These are phyloP conservation scores for Candida schatavii DNA, from an alignment of 805 yeast species.

Conservation along the genomic window DNA sequence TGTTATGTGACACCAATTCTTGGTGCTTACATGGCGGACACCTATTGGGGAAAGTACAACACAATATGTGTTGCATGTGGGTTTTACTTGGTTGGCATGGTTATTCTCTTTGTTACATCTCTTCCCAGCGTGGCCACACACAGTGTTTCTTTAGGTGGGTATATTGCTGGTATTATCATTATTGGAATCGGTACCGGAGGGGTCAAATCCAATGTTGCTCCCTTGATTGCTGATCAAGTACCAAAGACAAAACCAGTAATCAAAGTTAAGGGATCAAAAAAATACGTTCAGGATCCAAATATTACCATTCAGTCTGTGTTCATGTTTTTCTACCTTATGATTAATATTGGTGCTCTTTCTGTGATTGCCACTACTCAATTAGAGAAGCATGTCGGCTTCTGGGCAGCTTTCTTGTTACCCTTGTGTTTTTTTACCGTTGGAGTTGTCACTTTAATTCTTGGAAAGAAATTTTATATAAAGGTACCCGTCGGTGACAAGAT, in stretches of 20 bases:
- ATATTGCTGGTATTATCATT: slow-evolving; percentile 50
- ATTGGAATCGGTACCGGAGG: slow-evolving; percentile 81
- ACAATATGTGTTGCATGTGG: slow-evolving; percentile 61
- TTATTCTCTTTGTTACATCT: slow-evolving; percentile 66
- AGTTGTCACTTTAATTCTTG: slow-evolving; percentile 49
- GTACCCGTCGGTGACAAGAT: slow-evolving; percentile 62
- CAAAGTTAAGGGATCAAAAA: slow-evolving; percentile 37
- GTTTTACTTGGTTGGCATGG: slow-evolving; percentile 59
- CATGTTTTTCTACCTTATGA: slow-evolving; percentile 72
- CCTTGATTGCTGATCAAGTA: slow-evolving; percentile 65
- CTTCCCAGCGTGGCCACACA: slow-evolving; percentile 54
- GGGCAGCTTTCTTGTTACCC: slow-evolving; percentile 75
- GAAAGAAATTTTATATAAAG: slow-evolving; percentile 54
- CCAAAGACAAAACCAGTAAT: slow-evolving; percentile 39
- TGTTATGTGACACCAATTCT: slow-evolving; percentile 75
- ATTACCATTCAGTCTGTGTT: slow-evolving; percentile 70
- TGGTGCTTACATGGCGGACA: slow-evolving; percentile 75
- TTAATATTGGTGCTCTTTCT: slow-evolving; percentile 74
- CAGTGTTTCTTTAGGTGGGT: slow-evolving; percentile 61
- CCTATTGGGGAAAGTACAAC: slow-evolving; percentile 67
- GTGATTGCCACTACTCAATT: slow-evolving; percentile 75
- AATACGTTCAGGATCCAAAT: slow-evolving; percentile 55
- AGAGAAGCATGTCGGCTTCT: slow-evolving; percentile 62
- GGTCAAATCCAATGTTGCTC: slow-evolving; percentile 73
- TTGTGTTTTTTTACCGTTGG: slow-evolving; percentile 55